Conservation (phyloP, 345 rosid genomes). For the Eucalyptus marginata region DNA sequence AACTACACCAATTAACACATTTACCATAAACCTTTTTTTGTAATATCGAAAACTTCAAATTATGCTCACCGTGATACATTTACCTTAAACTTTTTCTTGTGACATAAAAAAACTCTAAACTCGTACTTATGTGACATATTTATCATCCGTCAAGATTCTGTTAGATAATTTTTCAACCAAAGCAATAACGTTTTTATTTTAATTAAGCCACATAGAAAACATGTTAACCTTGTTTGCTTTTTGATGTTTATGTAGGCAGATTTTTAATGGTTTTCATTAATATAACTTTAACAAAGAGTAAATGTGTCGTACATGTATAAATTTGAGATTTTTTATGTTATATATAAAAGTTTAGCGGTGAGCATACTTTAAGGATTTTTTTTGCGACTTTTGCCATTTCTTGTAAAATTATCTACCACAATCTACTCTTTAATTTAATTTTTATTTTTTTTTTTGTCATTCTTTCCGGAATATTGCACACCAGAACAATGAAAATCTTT, state of each 20-base stretch:
- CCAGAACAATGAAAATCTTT: not conserved
- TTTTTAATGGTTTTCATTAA: no score
- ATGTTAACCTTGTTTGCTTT: not conserved
- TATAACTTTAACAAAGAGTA: no score
- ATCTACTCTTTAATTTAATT: not conserved
- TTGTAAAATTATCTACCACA: no score
- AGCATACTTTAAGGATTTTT: no score
- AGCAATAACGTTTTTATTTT: not conserved
- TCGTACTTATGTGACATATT: not conserved
- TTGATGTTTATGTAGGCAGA: no score
- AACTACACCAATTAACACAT: not conserved
- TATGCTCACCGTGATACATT: no score
- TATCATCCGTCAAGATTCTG: accelerated
- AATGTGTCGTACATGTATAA: not conserved
- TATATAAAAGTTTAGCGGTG: not conserved
- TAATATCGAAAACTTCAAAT: no score
- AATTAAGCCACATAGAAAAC: not conserved
- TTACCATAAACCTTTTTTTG: no score
- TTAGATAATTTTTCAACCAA: no score
- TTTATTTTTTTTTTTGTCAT: not conserved
- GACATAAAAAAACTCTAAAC: no score
- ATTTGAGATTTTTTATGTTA: not conserved
- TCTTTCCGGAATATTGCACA: not conserved
- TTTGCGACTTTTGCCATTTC: no score
- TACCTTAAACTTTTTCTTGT: not conserved